phyloP scores from a whole-genome alignment of 129 eudicot genomes.

The Smallanthus sonchifolius region DNA sequence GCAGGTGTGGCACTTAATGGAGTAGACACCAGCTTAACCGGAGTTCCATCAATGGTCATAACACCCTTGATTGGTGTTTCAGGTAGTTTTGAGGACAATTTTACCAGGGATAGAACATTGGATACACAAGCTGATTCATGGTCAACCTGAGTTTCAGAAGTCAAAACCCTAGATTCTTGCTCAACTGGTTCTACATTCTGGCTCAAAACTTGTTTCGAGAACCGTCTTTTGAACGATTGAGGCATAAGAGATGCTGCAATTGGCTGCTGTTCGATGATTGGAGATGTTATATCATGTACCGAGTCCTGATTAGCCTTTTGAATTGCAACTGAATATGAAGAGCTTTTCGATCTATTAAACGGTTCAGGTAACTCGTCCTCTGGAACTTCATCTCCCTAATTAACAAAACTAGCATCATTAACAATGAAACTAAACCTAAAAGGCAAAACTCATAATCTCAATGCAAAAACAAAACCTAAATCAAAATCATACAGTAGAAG shows the following conservation, averaged over 20 bases:
- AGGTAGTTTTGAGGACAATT: slow-evolving; percentile 16
- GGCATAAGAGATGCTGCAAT: slow-evolving; percentile 49
- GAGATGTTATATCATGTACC: not conserved
- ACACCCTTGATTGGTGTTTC: slow-evolving; percentile 51
- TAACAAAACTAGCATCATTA: not conserved
- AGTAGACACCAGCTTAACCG: slow-evolving; percentile 37
- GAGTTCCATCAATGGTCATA: slow-evolving; percentile 38
- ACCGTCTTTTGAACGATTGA: slow-evolving; percentile 46
- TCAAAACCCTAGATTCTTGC: slow-evolving; percentile 17
- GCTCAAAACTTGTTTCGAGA: slow-evolving; percentile 34
- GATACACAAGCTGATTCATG: slow-evolving; percentile 14
- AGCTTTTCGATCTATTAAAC: slow-evolving; percentile 28
- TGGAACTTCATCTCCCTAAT: slow-evolving; percentile 68
- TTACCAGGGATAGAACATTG: slow-evolving; percentile 8
- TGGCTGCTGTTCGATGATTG: slow-evolving; percentile 11
- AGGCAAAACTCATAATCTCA: not conserved
- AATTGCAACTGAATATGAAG: not conserved
- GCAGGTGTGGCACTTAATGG: slow-evolving; percentile 73
- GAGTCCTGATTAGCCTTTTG: not conserved
- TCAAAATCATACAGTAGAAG: not conserved
- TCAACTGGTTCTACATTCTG: not conserved
- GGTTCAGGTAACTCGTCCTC: slow-evolving; percentile 60
- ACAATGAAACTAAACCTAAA: not conserved
- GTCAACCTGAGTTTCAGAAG: not conserved
- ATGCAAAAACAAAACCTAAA: not conserved